Evolutionary conservation across 2,329 filamentous ascomycete genomes (phyloP), one percentile per base, ranked within the genome.

Genomic region (Fusarium annulatum): DNA sequence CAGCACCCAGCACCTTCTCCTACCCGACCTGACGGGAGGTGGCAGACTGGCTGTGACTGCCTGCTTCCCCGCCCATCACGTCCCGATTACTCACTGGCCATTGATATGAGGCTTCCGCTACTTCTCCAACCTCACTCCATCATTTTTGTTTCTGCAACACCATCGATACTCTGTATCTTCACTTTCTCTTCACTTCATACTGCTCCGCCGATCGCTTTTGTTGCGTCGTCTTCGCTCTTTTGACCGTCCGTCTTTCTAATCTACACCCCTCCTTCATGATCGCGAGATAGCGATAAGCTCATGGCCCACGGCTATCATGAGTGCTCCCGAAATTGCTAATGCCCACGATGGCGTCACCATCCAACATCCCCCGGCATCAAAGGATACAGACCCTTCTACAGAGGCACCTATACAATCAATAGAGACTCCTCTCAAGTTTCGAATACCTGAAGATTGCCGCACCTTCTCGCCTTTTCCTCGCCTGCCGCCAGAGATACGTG

Each of bases 401-500:
- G 43, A 63, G 14, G 9, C 30, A 2, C 33, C 49, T 21, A 11
- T 55, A 5, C 26, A 55, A 3, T 61, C 43, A 3, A 59, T 58
- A 49, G 61, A 58, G 6, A 21, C 42, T 14, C 61, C 67, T 16
- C 52, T 82, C 61, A 81, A 77, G 39, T 83, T 83, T 55, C 43
- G 79, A 9, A 73, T 83, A 36, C 81, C 81, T 10, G 59, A 76
- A 26, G 64, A 76, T 34, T 82, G 73, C 30, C 80, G 80, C 41
- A 74, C 58, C 33, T 83, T 83, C 62, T 53, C 71, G 7, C 77
- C 73, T 7, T 83, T 83, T 61, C 38, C 72, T 19, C 75, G 69
- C n/a, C 68, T 83, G n/a, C 82, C 82, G 2, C 64, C 78, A 7
- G 82, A 83, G 61, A 76, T 83, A 14, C 81, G 82, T 36, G 74